phyloP scores from a whole-genome alignment of 768 basidiomycete genomes.

The Boletus subparvulus region DNA sequence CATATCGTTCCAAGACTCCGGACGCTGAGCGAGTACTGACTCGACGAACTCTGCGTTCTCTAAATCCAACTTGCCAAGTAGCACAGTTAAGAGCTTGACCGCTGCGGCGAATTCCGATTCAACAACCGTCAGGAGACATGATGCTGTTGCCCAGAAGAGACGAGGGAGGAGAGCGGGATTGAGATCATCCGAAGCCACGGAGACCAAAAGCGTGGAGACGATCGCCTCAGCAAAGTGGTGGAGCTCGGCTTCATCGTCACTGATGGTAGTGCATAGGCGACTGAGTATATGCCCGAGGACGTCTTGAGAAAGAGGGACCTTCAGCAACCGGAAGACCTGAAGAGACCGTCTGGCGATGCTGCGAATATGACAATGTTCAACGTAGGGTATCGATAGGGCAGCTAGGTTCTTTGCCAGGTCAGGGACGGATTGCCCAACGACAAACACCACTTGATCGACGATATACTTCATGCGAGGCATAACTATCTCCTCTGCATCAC shows the following conservation, averaged over 20 bases:
- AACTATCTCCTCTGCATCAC: slow-evolving; percentile 53
- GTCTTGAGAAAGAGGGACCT: slow-evolving; percentile 64
- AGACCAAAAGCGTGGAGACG: slow-evolving; percentile 67
- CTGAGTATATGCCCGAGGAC: slow-evolving; percentile 80
- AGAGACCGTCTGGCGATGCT: slow-evolving; percentile 85
- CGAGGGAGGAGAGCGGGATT: slow-evolving; percentile 69
- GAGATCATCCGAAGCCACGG: slow-evolving; percentile 56
- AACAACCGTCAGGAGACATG: slow-evolving; percentile 78
- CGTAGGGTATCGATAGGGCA: slow-evolving; percentile 76
- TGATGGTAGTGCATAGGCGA: slow-evolving; percentile 80
- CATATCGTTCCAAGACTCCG: slow-evolving; percentile 67
- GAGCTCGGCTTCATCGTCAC: slow-evolving; percentile 71
- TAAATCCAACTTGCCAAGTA: slow-evolving; percentile 70
- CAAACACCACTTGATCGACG: slow-evolving; percentile 60
- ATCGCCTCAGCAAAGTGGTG: slow-evolving; percentile 85
- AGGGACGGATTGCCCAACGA: slow-evolving; percentile 70
- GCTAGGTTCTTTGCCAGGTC: slow-evolving; percentile 77
- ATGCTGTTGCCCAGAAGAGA: slow-evolving; percentile 83
- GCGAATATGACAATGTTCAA: slow-evolving; percentile 83
- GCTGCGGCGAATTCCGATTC: slow-evolving; percentile 76
- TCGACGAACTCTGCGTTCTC: slow-evolving; percentile 66
- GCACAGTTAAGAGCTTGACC: slow-evolving; percentile 58
- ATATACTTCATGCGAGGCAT: slow-evolving; percentile 69
- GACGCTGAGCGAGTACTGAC: slow-evolving; percentile 65
- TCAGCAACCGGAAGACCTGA: slow-evolving; percentile 83